phyloP scores from a whole-genome alignment of 2,329 filamentous ascomycete genomes.

The Trichoderma sp. region DNA sequence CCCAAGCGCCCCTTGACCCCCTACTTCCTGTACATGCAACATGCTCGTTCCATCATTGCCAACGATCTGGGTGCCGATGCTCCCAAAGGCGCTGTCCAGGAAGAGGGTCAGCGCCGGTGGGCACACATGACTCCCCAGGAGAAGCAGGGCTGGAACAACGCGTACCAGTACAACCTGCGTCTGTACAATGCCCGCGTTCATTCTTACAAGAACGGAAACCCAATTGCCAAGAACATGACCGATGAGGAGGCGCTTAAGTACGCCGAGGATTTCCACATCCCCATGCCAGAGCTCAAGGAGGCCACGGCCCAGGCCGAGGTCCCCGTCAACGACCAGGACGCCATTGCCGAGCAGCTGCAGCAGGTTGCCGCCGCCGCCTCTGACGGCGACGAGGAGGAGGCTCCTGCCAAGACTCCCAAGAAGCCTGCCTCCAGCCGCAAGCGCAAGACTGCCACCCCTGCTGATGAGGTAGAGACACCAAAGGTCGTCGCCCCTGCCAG shows the following conservation, averaged over 20 bases:
- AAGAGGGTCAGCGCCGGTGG: conserved; percentile 86
- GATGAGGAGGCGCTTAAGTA: conserved; percentile 60
- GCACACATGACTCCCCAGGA: conserved; percentile 69
- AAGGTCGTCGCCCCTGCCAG: conserved; percentile 46
- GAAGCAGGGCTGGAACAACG: conserved; percentile 67
- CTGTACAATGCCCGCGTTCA: conserved; percentile 64
- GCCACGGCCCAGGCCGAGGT: conserved; percentile 32
- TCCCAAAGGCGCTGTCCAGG: conserved; percentile 81
- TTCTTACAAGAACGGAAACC: conserved; percentile 61
- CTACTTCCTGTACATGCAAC: conserved; percentile 93
- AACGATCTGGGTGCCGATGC: conserved; percentile 70
- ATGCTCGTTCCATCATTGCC: conserved; percentile 78
- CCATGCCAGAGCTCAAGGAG: conserved; percentile 49
- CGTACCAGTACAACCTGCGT: conserved; percentile 64
- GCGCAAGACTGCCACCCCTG: conserved; percentile 54
- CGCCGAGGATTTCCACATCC: conserved; percentile 56
- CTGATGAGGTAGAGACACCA: conserved; percentile 37
- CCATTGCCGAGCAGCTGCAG: conserved; percentile 58
- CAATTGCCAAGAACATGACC: conserved; percentile 56
- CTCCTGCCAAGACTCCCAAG: conserved; percentile 56
- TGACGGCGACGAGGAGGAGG: conserved; percentile 43
- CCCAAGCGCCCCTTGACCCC: conserved; percentile 92
- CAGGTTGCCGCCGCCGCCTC: conserved; percentile 37
- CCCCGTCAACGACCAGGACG: conserved; percentile 48
- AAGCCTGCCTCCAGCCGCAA: conserved; percentile 50